Evolutionary conservation across 306 rosid genomes (phyloP).

Genomic region (Oxytropis ochrocephala): DNA sequence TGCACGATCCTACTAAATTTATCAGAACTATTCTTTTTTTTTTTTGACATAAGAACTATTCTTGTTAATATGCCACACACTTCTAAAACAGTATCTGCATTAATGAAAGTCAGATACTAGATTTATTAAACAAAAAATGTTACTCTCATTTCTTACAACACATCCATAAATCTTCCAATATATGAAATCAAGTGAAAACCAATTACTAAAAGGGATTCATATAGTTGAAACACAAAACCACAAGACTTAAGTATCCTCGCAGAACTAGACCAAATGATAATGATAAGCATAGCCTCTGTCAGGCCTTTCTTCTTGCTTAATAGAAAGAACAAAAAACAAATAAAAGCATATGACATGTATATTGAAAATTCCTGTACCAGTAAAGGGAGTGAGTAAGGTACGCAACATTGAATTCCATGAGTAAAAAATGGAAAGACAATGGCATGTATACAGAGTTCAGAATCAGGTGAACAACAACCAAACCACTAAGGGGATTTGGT

Average conservation of each 20-base stretch:
- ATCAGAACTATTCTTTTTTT: background rate
- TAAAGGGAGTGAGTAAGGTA: background rate
- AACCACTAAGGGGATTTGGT: too few relatives aligned
- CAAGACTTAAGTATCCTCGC: background rate
- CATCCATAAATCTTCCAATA: background rate
- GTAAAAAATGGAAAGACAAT: constrained; percentile 12
- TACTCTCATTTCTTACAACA: background rate
- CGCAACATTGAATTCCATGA: constrained; percentile 2
- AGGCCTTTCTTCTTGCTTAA: background rate
- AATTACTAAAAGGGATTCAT: background rate
- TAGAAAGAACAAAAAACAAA: background rate
- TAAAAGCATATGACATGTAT: background rate
- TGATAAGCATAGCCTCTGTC: background rate
- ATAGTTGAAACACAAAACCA: background rate
- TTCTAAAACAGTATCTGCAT: background rate
- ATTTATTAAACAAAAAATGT: background rate
- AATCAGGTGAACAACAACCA: too few relatives aligned
- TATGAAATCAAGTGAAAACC: background rate
- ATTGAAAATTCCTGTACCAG: background rate
- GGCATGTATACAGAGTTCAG: background rate
- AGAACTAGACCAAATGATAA: background rate
- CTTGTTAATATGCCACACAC: background rate
- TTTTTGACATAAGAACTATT: too few relatives aligned
- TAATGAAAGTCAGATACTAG: background rate
- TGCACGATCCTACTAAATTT: background rate